Evolutionary conservation across 163 green algal genomes (phyloP).

Genomic region (Scenedesmus sp.): DNA sequence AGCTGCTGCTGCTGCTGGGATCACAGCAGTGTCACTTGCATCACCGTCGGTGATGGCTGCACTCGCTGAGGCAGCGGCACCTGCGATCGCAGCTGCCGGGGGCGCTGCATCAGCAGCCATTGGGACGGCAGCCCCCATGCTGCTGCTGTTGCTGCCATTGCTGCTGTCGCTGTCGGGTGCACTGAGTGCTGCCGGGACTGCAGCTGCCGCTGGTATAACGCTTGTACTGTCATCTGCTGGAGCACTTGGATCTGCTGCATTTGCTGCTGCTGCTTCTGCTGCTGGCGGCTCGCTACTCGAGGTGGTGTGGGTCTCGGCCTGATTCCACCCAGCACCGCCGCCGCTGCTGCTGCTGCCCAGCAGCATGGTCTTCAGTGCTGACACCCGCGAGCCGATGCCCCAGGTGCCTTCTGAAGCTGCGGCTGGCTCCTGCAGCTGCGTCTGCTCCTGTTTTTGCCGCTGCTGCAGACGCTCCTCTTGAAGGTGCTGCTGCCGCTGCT

Average conservation of each 20-base stretch:
- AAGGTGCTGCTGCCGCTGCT: neutral
- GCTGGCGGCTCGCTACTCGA: neutral
- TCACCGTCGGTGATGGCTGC: neutral
- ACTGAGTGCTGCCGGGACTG: neutral
- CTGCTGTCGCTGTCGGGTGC: neutral
- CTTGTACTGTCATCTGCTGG: neutral
- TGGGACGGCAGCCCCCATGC: neutral
- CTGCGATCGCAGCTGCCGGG: neutral
- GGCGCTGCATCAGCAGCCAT: conserved; percentile 6
- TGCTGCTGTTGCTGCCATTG: neutral
- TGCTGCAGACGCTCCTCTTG: neutral
- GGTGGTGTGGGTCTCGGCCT: neutral
- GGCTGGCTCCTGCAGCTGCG: neutral
- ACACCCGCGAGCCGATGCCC: neutral
- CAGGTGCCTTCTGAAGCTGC: neutral
- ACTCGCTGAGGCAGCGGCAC: neutral
- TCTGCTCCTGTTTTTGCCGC: conserved; percentile 23
- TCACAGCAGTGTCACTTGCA: neutral
- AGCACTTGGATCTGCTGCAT: conserved; percentile 9
- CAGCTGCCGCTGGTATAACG: neutral
- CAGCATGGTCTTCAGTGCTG: conserved; percentile 10
- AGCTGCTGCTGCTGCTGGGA: neutral
- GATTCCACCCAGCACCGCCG: neutral
- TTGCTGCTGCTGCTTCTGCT: neutral
- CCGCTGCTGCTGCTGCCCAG: neutral